Evolutionary conservation across 2,329 filamentous ascomycete genomes (phyloP).

Genomic region (Aspergillus glaucus): DNA sequence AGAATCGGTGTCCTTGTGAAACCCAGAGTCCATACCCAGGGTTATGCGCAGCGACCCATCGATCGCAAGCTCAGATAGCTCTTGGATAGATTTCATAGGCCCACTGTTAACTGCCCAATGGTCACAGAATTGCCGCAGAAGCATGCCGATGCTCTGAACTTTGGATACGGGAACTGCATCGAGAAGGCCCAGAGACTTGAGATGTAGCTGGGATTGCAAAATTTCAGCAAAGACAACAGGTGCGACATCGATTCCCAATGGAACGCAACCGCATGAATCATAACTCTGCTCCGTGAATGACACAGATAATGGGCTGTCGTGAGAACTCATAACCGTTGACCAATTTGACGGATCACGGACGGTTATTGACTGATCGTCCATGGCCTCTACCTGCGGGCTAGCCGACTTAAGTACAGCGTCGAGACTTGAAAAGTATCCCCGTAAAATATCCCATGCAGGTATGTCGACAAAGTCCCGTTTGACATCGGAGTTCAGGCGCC

Average conservation of each 20-base stretch:
- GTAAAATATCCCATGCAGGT: slow-evolving; percentile 22
- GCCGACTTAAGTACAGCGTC: slow-evolving; percentile 19
- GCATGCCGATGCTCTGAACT: slow-evolving; percentile 27
- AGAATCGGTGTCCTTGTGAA: slow-evolving; percentile 29
- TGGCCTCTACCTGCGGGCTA: slow-evolving; percentile 8
- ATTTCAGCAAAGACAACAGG: slow-evolving; percentile 40
- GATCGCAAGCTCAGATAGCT: slow-evolving; percentile 22
- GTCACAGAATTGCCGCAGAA: slow-evolving; percentile 27
- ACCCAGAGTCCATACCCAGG: slow-evolving; percentile 37
- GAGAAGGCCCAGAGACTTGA: slow-evolving; percentile 37
- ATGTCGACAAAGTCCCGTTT: slow-evolving; percentile 10
- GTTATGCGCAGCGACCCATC: slow-evolving; percentile 26
- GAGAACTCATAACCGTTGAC: slow-evolving; percentile 25
- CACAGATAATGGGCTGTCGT: slow-evolving; percentile 32
- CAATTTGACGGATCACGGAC: slow-evolving; percentile 28
- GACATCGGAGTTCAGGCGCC: slow-evolving; percentile 30
- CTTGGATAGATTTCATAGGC: slow-evolving; percentile 22
- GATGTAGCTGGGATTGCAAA: slow-evolving; percentile 38
- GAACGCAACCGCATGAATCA: slow-evolving; percentile 41
- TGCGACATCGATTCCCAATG: slow-evolving; percentile 39
- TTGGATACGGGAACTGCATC: slow-evolving; percentile 31
- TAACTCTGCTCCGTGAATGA: slow-evolving; percentile 34
- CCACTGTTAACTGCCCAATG: slow-evolving; percentile 14
- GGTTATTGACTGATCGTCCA: slow-evolving; percentile 4
- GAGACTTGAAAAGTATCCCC: slow-evolving; percentile 21